Evolutionary conservation across 768 basidiomycete species (phyloP).

Genomic region (Hygrophorus pudorinus): DNA sequence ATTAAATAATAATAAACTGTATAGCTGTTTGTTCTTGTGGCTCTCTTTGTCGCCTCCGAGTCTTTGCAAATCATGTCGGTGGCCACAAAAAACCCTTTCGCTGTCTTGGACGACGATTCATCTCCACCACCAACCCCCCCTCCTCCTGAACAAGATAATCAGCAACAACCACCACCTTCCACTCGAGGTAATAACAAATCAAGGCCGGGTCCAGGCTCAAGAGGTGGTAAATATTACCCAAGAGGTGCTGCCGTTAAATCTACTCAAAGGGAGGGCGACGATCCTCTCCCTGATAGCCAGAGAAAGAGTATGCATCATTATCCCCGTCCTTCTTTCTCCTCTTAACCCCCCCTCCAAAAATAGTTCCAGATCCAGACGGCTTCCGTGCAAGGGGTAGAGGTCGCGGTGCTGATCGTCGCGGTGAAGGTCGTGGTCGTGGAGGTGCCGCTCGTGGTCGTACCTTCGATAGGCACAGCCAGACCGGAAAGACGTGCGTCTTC

Average conservation of each 20-base stretch:
- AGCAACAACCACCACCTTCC: constrained; percentile 31
- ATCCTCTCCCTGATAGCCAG: constrained; percentile 14
- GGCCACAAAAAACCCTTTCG: constrained; percentile 81
- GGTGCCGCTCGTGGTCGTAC: constrained; percentile 49
- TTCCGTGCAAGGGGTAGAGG: constrained; percentile 38
- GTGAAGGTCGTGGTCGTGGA: constrained; percentile 36
- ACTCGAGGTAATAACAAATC: constrained; percentile 34
- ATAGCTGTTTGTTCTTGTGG: constrained; percentile 14
- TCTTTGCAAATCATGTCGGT: constrained; percentile 83
- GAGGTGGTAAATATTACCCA: constrained; percentile 60
- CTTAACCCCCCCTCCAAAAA: constrained; percentile 10
- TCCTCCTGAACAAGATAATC: constrained; percentile 20
- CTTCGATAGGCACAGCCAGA: constrained; percentile 81
- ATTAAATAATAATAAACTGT: constrained; percentile 20
- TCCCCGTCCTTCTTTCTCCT: constrained; percentile 1
- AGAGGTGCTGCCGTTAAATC: constrained; percentile 41
- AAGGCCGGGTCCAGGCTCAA: constrained; percentile 49
- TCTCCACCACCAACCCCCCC: constrained; percentile 33
- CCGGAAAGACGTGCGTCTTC: constrained; percentile 64
- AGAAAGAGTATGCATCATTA: constrained; percentile 25
- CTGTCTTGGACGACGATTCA: constrained; percentile 59
- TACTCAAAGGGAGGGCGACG: constrained; percentile 32
- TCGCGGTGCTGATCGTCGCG: constrained; percentile 31
- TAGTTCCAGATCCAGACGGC: constrained; percentile 30
- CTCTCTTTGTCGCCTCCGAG: constrained; percentile 12